Conservation (phyloP, 2,329 filamentous ascomycete species). For the Pseudogymnoascus sp. region DNA sequence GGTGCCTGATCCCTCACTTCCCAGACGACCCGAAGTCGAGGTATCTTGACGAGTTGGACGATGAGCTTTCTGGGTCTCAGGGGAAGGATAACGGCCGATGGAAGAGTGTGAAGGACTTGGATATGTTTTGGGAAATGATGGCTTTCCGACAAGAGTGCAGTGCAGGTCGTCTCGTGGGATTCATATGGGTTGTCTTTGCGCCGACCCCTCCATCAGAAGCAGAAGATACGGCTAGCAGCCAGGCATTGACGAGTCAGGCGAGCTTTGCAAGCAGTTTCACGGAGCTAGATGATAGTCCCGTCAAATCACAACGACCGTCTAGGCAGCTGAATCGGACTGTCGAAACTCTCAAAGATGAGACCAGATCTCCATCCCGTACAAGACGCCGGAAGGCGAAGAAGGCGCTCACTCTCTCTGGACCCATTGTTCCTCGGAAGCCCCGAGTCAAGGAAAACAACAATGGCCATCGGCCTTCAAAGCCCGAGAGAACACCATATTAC, state of each 20-base stretch:
- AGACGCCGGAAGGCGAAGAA: slow-evolving; percentile 32
- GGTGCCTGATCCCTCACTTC: slow-evolving; percentile 82
- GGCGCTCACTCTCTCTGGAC: slow-evolving; percentile 47
- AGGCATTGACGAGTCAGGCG: background rate
- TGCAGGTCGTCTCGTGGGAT: slow-evolving; percentile 83
- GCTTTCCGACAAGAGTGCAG: slow-evolving; percentile 93
- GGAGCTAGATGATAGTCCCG: background rate
- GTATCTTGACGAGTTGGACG: slow-evolving; percentile 82
- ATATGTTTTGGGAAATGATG: slow-evolving; percentile 99
- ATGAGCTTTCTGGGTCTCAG: slow-evolving; percentile 57
- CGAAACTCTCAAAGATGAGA: background rate
- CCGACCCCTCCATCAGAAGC: slow-evolving; percentile 33
- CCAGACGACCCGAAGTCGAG: slow-evolving; percentile 93
- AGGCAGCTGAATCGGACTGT: background rate
- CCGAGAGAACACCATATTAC: slow-evolving; percentile 54
- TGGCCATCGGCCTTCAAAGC: slow-evolving; percentile 42
- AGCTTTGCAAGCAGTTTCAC: slow-evolving; percentile 3
- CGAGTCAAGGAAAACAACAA: slow-evolving; percentile 54
- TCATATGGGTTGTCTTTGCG: slow-evolving; percentile 87
- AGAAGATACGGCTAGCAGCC: background rate
- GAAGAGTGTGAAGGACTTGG: slow-evolving; percentile 74
- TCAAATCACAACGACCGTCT: background rate
- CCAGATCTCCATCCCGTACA: background rate
- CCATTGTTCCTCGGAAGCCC: slow-evolving; percentile 57
- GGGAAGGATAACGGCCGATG: slow-evolving; percentile 60